Conservation (phyloP, 345 rosid species). For the Physaria fendleri region DNA sequence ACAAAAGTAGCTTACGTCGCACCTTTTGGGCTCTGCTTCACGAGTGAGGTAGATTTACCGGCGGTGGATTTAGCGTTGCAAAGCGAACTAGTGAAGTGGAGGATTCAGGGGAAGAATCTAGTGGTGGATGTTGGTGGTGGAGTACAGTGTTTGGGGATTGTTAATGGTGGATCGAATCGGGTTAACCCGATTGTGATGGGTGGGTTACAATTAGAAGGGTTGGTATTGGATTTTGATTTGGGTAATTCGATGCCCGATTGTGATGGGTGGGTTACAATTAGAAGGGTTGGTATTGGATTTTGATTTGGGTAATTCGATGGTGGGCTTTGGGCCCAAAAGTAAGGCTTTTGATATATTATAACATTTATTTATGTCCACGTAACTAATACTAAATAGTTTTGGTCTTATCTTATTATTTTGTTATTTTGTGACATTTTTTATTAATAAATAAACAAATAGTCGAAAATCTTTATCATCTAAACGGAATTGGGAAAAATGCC, state of each 20-base stretch:
- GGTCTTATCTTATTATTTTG: too few relatives aligned
- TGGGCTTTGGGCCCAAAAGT: too few relatives aligned
- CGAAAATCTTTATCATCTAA: too few relatives aligned
- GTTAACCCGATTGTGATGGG: slow-evolving; percentile 48
- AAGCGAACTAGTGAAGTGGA: slow-evolving; percentile 92
- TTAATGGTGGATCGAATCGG: slow-evolving; percentile 53
- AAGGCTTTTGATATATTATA: too few relatives aligned
- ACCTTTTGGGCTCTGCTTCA: slow-evolving; percentile 57
- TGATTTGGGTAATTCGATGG: slow-evolving; percentile 54
- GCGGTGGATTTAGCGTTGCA: slow-evolving; percentile 62
- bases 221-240: slow-evolving; percentile 54
- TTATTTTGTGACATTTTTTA: too few relatives aligned
- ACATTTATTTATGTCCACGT: too few relatives aligned
- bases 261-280: slow-evolving; percentile 64
- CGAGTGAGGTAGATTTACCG: slow-evolving; percentile 34
- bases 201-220: slow-evolving; percentile 72
- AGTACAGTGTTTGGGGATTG: slow-evolving; percentile 57
- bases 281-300: slow-evolving; percentile 65
- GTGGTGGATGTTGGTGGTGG: slow-evolving; percentile 49
- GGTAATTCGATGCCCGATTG: slow-evolving; percentile 52
- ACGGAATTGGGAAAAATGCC: too few relatives aligned
- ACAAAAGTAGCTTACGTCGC: slow-evolving; percentile 40
- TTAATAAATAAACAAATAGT: too few relatives aligned
- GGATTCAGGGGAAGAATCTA: slow-evolving; percentile 43
- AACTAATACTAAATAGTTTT: too few relatives aligned